These are phyloP conservation scores for Ustilago hordei DNA, from an alignment of 1,284 basidiomycete species.

Conservation along the genomic window DNA sequence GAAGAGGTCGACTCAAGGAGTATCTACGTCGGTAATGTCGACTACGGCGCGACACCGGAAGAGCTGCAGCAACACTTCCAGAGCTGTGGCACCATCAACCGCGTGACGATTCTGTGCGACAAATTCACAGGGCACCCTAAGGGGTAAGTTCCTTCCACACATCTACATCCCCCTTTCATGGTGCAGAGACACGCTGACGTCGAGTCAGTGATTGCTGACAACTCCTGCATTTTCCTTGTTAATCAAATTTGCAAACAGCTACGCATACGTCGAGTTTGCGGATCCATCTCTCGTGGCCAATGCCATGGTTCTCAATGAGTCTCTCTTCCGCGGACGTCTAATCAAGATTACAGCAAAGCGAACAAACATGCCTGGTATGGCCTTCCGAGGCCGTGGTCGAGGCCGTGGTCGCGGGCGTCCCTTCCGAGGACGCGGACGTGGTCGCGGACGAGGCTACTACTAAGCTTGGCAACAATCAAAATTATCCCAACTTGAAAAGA, in stretches of 20 bases:
- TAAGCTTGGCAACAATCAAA: constrained; percentile 6
- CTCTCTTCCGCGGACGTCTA: constrained; percentile 89
- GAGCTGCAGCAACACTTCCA: constrained; percentile 98
- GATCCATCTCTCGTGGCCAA: constrained; percentile 92
- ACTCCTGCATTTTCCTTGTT: not conserved
- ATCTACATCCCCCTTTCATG: not conserved
- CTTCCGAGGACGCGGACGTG: constrained; percentile 58
- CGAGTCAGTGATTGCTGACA: not conserved
- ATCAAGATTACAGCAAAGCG: constrained; percentile 76
- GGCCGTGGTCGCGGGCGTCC: constrained; percentile 54
- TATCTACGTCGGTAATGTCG: constrained; percentile 97
- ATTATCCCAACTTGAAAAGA: too few species aligned
- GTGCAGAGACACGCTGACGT: not conserved
- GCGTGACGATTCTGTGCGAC: constrained; percentile 98
- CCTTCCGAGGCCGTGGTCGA: constrained; percentile 56
- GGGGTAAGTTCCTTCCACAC: constrained; percentile 76
- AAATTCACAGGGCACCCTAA: constrained; percentile 99
- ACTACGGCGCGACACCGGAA: constrained; percentile 96
- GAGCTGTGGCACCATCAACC: constrained; percentile 96
- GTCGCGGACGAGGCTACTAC: constrained; percentile 57
- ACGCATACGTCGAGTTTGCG: constrained; percentile 98
- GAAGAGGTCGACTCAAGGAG: constrained; percentile 85
- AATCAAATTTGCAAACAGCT: constrained; percentile 73
- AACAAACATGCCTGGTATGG: constrained; percentile 66
- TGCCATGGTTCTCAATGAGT: constrained; percentile 94